Conservation (phyloP, 345 rosid species). For the Aethionema arabicum region DNA sequence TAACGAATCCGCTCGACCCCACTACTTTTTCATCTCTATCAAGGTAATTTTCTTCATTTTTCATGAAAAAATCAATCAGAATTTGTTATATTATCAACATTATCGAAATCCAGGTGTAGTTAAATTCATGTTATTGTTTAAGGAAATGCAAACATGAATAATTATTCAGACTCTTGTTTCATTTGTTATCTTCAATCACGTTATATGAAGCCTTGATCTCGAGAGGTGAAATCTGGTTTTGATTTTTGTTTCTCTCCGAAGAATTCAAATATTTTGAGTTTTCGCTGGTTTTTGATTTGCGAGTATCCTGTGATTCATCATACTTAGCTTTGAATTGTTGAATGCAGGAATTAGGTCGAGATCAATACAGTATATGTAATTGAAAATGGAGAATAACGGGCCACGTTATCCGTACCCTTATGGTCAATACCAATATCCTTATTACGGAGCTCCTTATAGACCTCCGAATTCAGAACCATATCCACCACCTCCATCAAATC, state of each 20-base stretch:
- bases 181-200: too few species aligned
- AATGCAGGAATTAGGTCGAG: background rate
- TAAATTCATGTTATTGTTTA: too few species aligned
- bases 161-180: too few species aligned
- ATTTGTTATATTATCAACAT: too few species aligned
- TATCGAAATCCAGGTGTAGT: too few species aligned
- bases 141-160: too few species aligned
- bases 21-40: background rate
- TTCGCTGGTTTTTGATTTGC: background rate
- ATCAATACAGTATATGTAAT: constrained; percentile 11
- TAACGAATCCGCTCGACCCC: constrained; percentile 4
- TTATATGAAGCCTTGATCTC: too few species aligned
- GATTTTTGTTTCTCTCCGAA: too few species aligned
- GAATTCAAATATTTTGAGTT: background rate
- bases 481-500: constrained; percentile 34
- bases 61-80: too few species aligned
- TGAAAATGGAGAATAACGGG: constrained; percentile 39
- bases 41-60: background rate
- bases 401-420: constrained; percentile 44
- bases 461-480: constrained; percentile 55
- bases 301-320: background rate
- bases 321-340: background rate
- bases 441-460: constrained; percentile 49
- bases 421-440: constrained; percentile 49
- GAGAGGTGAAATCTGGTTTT: too few species aligned